Evolutionary conservation across 768 basidiomycete species (phyloP), one percentile per base, ranked within the genome.

Genomic region (Suillus alpinus): DNA sequence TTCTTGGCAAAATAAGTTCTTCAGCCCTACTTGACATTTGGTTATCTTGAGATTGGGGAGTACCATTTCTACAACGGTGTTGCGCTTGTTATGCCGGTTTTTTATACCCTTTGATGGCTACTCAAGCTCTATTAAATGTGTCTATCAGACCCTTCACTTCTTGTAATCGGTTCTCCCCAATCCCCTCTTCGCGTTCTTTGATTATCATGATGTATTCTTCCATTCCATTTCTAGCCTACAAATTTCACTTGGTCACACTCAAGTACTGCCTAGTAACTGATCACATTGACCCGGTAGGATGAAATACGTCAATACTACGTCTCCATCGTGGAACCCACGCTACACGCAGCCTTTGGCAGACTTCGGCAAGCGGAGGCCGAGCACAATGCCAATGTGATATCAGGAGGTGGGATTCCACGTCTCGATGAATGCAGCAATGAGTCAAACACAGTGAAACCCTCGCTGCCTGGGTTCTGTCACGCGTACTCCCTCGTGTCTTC

Each of bases 401-500:
- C 53, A 40, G 36, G 18, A 32, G 57, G 51, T 62, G 43, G n/a
- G 50, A 26, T 55, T 23, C 29, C 37, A 55, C 9, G 20, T 26
- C 53, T 55, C 26, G 53, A 55, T 55, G 37, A 39, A 40, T 31
- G 7, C 23, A 41, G 10, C 65, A 14, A 56, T 34, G 62, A 23
- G 31, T 47, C 50, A 51, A 62, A 16, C 37, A 29, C 47, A 20
- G 32, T n/a, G 20, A 43, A 47, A 49, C 60, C 63, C 52, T 74
- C 74, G 20, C 65, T 74, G 36, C 39, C 65, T 31, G 74, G 72
- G 32, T 73, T 72, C 41, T 73, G 70, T 37, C 72, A 66, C 32
- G 73, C 74, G 5, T 85, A 82, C 66, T 75, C 82, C 2, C 80
- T 94, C 37, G 90, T 95, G 56, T 89, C 87, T 3, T 89, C 92